Evolutionary conservation across 768 basidiomycete species (phyloP), one percentile per base, ranked within the genome.

Genomic region (Dentipellis sp.): DNA sequence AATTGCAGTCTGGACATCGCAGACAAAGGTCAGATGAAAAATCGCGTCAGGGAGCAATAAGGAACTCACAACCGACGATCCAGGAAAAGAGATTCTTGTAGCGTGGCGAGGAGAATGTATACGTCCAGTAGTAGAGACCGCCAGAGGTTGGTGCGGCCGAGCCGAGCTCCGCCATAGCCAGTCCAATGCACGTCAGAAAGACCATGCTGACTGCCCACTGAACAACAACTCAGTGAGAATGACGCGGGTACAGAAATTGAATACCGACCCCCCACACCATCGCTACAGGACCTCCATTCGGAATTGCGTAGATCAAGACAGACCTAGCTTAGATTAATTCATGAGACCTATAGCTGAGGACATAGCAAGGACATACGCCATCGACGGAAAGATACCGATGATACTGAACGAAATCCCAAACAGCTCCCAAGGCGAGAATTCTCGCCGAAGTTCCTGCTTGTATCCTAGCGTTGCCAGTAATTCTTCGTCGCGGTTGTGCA

Each of bases 101-200:
- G 40, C 63, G 51, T 2, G 66, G 65, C 0, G 68, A 64, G 0
- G 63, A 61, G 53, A 66, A 70, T 23, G 54, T 62, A 60, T 64
- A 64, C 3, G 72, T 71, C 72, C 72, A 74, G 58, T 66, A 73
- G 58, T 72, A 74, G 16, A 72, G 56, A 0, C 71, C 71, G 2
- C 70, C 69, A 10, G 71, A 68, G 0, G 72, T 73, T 3, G 71
- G 71, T 42, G 67, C 66, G 2, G 69, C 64, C 8, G 68, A 70
- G 1, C 65, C 70, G 1, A 71, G 65, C 54, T 72, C 69, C 1
- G 68, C 71, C 55, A 75, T 67, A 5, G 72, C 63, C 11, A 71
- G 45, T 0, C 69, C 70, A 37, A 74, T 60, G 56, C 66, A 65
- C 38, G 69, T 58, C 45, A 72, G 65, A 59, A 75, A 68, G 51